Conservation (phyloP, 2,329 filamentous ascomycete genomes). For the Colletotrichum spinosum region DNA sequence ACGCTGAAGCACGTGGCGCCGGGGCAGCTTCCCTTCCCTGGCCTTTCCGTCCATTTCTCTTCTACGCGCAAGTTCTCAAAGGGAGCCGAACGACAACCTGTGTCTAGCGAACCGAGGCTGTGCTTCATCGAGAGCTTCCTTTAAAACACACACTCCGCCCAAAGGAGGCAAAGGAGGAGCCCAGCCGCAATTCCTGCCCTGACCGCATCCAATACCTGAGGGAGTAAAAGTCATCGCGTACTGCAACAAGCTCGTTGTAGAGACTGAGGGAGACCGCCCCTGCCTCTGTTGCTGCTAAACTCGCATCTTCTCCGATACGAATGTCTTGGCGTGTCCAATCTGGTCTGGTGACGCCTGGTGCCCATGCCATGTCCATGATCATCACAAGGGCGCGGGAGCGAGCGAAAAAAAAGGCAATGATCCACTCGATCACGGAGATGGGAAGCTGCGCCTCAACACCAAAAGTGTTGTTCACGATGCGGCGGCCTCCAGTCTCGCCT, state of each 20-base stretch:
- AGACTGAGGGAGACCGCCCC: background rate
- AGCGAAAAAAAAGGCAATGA: background rate
- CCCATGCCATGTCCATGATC: background rate
- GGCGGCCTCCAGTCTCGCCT: background rate
- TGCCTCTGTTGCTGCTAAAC: background rate
- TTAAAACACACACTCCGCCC: no score
- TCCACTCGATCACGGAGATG: background rate
- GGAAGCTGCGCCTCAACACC: background rate
- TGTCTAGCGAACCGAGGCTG: constrained; percentile 11
- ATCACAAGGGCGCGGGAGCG: background rate
- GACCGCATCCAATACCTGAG: background rate
- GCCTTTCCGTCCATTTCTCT: background rate
- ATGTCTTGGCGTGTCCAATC: background rate
- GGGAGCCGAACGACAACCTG: background rate
- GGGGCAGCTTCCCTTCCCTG: constrained; percentile 7
- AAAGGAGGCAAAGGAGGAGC: constrained; percentile 14
- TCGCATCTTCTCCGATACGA: background rate
- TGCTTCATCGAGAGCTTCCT: constrained; percentile 30
- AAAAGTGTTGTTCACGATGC: background rate
- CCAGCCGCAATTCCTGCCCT: constrained; percentile 3
- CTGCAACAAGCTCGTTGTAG: background rate
- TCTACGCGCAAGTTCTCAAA: constrained; percentile 2
- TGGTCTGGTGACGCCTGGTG: background rate
- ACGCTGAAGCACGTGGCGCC: constrained; percentile 22
- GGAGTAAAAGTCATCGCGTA: background rate